Base-by-base conservation (phyloP, 2,329 filamentous ascomycete genomes). In the Myriosclerotinia curreyana region DNA sequence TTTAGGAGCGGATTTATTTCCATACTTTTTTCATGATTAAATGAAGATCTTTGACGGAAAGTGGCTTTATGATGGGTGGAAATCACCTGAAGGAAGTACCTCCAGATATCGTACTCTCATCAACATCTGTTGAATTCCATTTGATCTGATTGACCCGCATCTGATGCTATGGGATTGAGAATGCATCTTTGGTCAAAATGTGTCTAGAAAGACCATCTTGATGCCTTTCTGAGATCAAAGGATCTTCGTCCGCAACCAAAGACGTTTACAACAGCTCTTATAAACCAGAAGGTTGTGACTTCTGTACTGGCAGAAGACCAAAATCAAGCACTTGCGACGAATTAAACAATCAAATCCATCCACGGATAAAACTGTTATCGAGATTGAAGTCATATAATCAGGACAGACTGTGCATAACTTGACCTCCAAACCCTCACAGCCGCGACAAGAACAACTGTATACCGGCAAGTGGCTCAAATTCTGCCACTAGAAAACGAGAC, bases 171-270 rank as follows among this genome's bases (percentile, higher is more conserved):
- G 8, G 5, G 7, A 5, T 17, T 22, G 9, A 38, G 8, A 20
- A 25, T 4, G 36, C 5, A 38, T 36, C 14, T 6, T 34, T 22
- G 12, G 17, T 22, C 2, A 4, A n/a, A 36, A n/a, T 3, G 11
- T 7, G 0, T 38, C 8, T 14, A 25, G n/a, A 2, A 42, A 1
- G 1, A 25, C 17, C 6, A 20, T 11, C 1, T 2, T 20, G n/a
- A 12, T 6, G 9, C 9, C 55, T 8, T 36, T 48, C 8, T 14
- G 8, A 17, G n/a, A 8, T 34, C 20, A 48, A 4, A 22, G 17
- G 20, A 20, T 14, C 28, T 22, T 22, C 12, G 22, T n/a, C 7
- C 3, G 14, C 3, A 14, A 17, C 20, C 11, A 22, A 44, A 3
- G 54, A 34, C 2, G 17, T 44, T 42, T n/a, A 6, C 25, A 46